Evolutionary conservation across 2,329 filamentous ascomycete genomes (phyloP).

Genomic region (Curvularia sp.): DNA sequence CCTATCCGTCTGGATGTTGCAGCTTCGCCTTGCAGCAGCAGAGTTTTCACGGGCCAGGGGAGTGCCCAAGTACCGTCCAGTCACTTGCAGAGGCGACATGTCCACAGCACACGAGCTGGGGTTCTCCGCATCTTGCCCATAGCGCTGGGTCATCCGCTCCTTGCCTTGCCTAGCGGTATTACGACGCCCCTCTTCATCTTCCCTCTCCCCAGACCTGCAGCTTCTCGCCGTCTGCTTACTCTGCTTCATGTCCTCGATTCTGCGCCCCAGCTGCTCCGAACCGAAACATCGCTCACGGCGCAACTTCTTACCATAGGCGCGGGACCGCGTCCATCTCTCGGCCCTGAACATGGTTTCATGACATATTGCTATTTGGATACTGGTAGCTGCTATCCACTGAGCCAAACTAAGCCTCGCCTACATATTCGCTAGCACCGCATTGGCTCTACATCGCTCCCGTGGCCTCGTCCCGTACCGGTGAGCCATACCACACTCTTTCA

Average conservation of each 20-base stretch:
- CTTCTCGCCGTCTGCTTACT: constrained; percentile 19
- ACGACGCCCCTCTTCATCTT: constrained; percentile 34
- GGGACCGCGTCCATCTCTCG: constrained; percentile 15
- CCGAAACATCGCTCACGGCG: background rate
- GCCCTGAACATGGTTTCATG: constrained; percentile 32
- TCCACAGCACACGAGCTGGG: constrained; percentile 27
- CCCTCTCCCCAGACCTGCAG: background rate
- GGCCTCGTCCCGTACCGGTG: constrained; percentile 25
- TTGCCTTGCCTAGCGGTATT: constrained; percentile 24
- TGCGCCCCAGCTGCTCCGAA: background rate
- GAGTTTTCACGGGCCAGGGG: constrained; percentile 20
- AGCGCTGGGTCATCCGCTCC: constrained; percentile 40
- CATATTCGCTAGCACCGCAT: constrained; percentile 21
- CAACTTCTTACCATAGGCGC: constrained; percentile 14
- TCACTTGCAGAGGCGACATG: constrained; percentile 6
- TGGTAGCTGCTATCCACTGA: constrained; percentile 19
- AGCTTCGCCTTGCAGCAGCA: constrained; percentile 13
- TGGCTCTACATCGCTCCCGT: constrained; percentile 23
- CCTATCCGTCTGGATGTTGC: background rate
- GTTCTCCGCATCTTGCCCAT: constrained; percentile 45
- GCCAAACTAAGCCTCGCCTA: constrained; percentile 9
- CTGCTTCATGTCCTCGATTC: constrained; percentile 3
- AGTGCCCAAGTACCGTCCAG: constrained; percentile 21
- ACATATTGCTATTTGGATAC: constrained; percentile 17
- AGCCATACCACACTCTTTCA: constrained; percentile 8